These are phyloP conservation scores for Zizania latifolia DNA, from an alignment of 176 grass and related monocot species.

Conservation along the genomic window DNA sequence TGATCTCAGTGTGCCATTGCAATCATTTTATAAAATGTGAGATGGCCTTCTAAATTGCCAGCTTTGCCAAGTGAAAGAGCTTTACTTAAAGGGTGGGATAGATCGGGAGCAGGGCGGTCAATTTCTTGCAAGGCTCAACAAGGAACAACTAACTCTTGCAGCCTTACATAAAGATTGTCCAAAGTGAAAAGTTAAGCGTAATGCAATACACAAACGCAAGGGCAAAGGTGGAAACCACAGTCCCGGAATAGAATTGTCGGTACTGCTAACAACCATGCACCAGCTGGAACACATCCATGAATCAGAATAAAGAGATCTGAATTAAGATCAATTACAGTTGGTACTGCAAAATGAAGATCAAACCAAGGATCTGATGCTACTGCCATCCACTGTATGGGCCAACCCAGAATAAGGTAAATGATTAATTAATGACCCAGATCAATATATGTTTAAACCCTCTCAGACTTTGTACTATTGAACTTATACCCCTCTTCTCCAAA, in stretches of 20 bases:
- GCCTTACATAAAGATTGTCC: constrained; percentile 76
- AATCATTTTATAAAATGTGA: constrained; percentile 29
- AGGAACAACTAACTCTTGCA: constrained; percentile 71
- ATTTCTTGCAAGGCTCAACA: constrained; percentile 83
- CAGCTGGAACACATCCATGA: constrained; percentile 57
- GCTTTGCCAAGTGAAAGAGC: constrained; percentile 42
- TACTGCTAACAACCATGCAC: constrained; percentile 51
- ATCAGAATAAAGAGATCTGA: constrained; percentile 52
- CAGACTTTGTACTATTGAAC: constrained; percentile 1
- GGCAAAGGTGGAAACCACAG: constrained; percentile 36
- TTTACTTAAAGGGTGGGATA: constrained; percentile 65
- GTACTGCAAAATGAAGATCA: constrained; percentile 33
- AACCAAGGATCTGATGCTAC: constrained; percentile 51
- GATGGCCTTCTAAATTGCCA: constrained; percentile 29
- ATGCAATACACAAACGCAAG: constrained; percentile 49
- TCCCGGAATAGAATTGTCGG: constrained; percentile 41
- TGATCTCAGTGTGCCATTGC: constrained; percentile 25
- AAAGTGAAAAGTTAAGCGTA: constrained; percentile 83
- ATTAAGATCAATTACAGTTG: constrained; percentile 41
- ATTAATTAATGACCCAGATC: constrained; percentile 24
- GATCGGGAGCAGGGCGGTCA: constrained; percentile 56
- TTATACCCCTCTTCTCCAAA: neutral
- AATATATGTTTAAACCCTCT: constrained; percentile 17
- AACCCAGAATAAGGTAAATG: constrained; percentile 38
- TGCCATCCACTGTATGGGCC: constrained; percentile 37